These are phyloP conservation scores for Hypholoma sublateritium DNA, from an alignment of 768 basidiomycete species.

Conservation along the genomic window DNA sequence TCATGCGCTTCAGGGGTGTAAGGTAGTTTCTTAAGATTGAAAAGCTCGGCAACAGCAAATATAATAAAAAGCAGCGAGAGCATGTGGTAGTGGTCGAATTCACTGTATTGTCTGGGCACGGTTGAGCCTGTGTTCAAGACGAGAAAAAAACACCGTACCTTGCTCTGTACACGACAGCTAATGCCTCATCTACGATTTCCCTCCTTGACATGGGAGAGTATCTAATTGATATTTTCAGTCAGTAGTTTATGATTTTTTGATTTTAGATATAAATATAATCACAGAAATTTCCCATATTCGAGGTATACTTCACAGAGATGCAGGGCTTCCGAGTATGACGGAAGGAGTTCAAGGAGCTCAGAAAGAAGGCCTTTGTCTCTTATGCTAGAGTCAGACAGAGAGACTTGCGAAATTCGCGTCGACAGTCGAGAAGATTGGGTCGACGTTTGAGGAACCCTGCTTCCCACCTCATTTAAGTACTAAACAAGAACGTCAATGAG, in stretches of 20 bases:
- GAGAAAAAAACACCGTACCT: constrained; percentile 32
- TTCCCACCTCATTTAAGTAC: constrained; percentile 36
- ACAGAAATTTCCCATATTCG: constrained; percentile 61
- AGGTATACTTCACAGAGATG: constrained; percentile 65
- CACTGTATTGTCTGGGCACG: constrained; percentile 3
- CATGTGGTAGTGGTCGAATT: constrained; percentile 38
- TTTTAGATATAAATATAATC: constrained; percentile 18
- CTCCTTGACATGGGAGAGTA: constrained; percentile 52
- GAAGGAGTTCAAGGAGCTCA: constrained; percentile 41
- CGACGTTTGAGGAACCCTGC: background rate
- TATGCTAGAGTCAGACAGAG: constrained; percentile 9
- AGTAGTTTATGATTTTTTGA: background rate
- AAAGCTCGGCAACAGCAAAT: constrained; percentile 65
- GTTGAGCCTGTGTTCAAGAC: background rate
- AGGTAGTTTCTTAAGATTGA: constrained; percentile 49
- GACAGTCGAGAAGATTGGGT: constrained; percentile 8
- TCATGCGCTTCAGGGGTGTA: constrained; percentile 57
- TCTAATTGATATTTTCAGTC: constrained; percentile 27
- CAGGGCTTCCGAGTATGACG: constrained; percentile 57
- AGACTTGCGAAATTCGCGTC: constrained; percentile 6
- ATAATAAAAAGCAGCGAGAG: constrained; percentile 64
- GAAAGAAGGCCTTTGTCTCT: constrained; percentile 10
- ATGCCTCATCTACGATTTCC: constrained; percentile 57
- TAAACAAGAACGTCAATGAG: constrained; percentile 19
- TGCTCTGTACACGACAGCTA: constrained; percentile 53